Base-by-base conservation (phyloP, 257 asterid genomes). In the Scutellaria baicalensis region DNA sequence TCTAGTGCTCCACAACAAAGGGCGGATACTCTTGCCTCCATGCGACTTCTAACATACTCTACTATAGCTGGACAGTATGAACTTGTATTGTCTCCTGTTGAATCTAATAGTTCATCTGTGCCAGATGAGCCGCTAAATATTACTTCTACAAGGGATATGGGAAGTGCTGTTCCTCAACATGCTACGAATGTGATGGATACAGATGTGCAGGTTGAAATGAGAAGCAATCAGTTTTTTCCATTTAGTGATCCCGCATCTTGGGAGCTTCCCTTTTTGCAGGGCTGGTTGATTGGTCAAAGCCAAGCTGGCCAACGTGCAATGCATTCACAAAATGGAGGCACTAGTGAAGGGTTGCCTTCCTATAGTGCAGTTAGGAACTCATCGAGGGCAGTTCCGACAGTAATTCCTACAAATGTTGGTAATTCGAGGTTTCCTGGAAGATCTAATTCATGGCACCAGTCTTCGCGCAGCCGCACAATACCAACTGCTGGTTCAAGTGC, bases 31-130 rank as follows among this genome's bases (percentile, higher is more conserved):
- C 84, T 95, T 70, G 80, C 93, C 48, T 90, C 97, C 14, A 88
- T 90, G 71, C 84, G 96, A 38, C 91, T 90, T 70, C 76, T 90
- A 59, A 88, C 97, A 8, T 87, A 90, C 84, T 90, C 98, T 16
- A 90, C 93, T 61, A 97, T 97, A 33, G 82, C 97, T 14, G 98
- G 97, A 56, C 98, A 90, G 80, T 93, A 93, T 74, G 98, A 93
- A 71, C 94, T 90, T 44, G 85, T 90, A 55, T 65, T 87, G 72
- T 93, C 97, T 70, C 98, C 95, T 3, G 66, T 88, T 61, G 91
- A 83, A 59, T 84, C 96, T 70, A 70, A 45, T 59, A 50, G 48
- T 43, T 2, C 61, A 62, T 77, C 91, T 50, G 77, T 69, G 21
- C 85, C 77, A 66, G 89, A 88, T 66, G 91, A 84, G 69, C 74